Percentiles rank a stretch among this genome's conserved stretches.
Evolutionary conservation across 78 protist species (phyloP).

Genomic region (Diacronema lutheri): DNA sequence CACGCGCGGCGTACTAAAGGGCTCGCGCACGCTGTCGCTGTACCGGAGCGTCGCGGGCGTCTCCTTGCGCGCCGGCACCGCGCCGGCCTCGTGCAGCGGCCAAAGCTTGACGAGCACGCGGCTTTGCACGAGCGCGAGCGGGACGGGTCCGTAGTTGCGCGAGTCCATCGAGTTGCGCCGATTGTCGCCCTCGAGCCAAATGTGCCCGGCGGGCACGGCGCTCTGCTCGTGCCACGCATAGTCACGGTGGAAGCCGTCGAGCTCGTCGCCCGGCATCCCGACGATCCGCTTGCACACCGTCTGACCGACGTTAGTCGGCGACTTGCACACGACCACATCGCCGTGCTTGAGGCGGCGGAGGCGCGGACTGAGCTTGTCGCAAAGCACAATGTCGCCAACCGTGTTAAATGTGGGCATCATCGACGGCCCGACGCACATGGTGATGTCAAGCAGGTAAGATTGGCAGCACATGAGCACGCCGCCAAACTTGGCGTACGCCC

Average conservation of each 20-base stretch:
- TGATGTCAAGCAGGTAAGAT: not conserved
- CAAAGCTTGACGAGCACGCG: not conserved
- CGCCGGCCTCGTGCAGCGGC: not conserved
- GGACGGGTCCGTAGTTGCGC: conserved; percentile 61
- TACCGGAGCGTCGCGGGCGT: too few relatives aligned
- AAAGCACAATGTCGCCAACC: not conserved
- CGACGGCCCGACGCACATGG: conserved; percentile 38
- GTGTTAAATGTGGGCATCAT: conserved; percentile 37
- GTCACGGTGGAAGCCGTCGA: not conserved
- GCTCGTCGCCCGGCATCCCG: conserved; percentile 21
- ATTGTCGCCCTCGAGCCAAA: conserved; percentile 80
- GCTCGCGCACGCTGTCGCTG: too few relatives aligned
- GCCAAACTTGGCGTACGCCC: too few relatives aligned
- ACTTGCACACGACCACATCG: conserved; percentile 22
- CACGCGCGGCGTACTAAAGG: too few relatives aligned
- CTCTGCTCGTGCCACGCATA: not conserved
- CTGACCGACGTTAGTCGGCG: conserved; percentile 19
- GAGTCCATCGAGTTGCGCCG: conserved; percentile 63
- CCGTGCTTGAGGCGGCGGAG: not conserved
- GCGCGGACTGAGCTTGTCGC: too few relatives aligned
- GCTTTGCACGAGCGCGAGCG: not conserved
- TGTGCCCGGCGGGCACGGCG: conserved; percentile 58
- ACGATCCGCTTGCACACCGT: conserved; percentile 41
- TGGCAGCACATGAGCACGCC: too few relatives aligned
- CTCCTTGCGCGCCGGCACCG: too few relatives aligned